A percentile compares a stretch with the other conserved stretches of the same genome.
phyloP scores from a whole-genome alignment of 306 rosid genomes.

The Malus sieversii region DNA sequence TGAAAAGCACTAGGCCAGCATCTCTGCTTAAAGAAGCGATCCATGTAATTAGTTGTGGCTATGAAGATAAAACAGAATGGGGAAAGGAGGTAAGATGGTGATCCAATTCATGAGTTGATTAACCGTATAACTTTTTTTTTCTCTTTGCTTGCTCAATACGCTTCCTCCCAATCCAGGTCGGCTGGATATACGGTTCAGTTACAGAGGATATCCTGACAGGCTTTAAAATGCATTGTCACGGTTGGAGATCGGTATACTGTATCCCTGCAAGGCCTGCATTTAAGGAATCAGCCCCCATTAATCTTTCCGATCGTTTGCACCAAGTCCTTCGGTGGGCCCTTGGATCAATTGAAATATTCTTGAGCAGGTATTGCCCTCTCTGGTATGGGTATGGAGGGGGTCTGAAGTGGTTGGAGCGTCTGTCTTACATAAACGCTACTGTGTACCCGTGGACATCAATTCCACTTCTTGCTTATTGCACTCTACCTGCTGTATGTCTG shows the following conservation, averaged over 20 bases:
- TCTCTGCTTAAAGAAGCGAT: constrained; percentile 62
- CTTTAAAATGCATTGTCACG: constrained; percentile 76
- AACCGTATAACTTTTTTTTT: background rate
- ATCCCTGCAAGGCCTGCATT: constrained; percentile 52
- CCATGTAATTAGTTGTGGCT: constrained; percentile 71
- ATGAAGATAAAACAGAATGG: constrained; percentile 78
- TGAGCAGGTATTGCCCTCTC: constrained; percentile 68
- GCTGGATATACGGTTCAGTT: constrained; percentile 76
- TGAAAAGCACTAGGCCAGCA: constrained; percentile 34
- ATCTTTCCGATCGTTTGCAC: constrained; percentile 46
- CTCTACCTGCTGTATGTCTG: constrained; percentile 65
- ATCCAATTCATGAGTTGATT: background rate
- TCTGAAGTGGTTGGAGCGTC: constrained; percentile 50
- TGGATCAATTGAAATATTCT: constrained; percentile 65
- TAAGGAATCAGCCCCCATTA: constrained; percentile 36
- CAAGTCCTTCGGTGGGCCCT: constrained; percentile 65
- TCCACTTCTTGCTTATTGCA: constrained; percentile 62
- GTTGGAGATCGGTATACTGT: constrained; percentile 76
- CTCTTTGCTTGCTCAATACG: background rate
- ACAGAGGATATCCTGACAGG: constrained; percentile 66
- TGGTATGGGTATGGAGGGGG: constrained; percentile 83
- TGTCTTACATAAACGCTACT: constrained; percentile 59
- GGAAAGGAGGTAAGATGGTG: constrained; percentile 60
- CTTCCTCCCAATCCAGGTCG: constrained; percentile 37
- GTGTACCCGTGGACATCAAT: constrained; percentile 68